A percentile compares a stretch with the other conserved stretches of the same genome.
Evolutionary conservation across 2,329 filamentous ascomycete species (phyloP).

Genomic region (Penicillium frequentans): DNA sequence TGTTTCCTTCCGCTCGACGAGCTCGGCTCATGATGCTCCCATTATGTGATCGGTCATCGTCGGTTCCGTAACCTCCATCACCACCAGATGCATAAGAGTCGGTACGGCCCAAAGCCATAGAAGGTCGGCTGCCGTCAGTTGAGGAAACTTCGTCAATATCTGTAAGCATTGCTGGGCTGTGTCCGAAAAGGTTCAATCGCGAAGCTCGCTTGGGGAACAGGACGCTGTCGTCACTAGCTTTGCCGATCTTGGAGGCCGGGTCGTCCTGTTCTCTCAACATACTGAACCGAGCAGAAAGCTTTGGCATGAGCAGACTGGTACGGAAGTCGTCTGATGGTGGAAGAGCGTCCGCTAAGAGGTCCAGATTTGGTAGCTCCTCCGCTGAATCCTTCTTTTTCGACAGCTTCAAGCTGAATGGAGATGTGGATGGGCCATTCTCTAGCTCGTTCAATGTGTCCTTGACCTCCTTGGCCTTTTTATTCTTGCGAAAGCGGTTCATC

Average conservation of each 20-base stretch:
- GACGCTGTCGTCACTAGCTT: constrained; percentile 93
- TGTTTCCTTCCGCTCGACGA: constrained; percentile 84
- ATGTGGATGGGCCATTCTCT: constrained; percentile 39
- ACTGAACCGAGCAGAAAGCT: constrained; percentile 90
- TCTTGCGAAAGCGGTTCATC: constrained; percentile 45
- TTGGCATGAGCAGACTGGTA: constrained; percentile 93
- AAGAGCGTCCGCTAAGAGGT: constrained; percentile 72
- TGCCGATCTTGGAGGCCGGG: constrained; percentile 82
- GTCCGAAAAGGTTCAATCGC: constrained; percentile 70
- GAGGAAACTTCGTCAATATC: constrained; percentile 94
- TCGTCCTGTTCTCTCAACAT: constrained; percentile 96
- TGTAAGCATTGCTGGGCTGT: constrained; percentile 59
- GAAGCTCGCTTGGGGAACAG: constrained; percentile 80
- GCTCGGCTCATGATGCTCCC: constrained; percentile 81
- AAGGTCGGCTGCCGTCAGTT: constrained; percentile 61
- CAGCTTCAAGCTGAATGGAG: constrained; percentile 36
- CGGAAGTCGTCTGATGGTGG: constrained; percentile 87
- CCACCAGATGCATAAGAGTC: constrained; percentile 66
- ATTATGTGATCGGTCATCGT: constrained; percentile 61
- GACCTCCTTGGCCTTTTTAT: constrained; percentile 39
- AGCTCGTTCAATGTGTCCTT: constrained; percentile 26
- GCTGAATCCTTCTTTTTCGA: constrained; percentile 51
- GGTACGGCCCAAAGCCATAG: constrained; percentile 60
- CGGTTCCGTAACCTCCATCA: constrained; percentile 57
- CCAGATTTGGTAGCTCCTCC: constrained; percentile 59